These are phyloP conservation scores for Mariannaea sp. DNA, from an alignment of 2,329 filamentous ascomycete species.

Conservation along the genomic window DNA sequence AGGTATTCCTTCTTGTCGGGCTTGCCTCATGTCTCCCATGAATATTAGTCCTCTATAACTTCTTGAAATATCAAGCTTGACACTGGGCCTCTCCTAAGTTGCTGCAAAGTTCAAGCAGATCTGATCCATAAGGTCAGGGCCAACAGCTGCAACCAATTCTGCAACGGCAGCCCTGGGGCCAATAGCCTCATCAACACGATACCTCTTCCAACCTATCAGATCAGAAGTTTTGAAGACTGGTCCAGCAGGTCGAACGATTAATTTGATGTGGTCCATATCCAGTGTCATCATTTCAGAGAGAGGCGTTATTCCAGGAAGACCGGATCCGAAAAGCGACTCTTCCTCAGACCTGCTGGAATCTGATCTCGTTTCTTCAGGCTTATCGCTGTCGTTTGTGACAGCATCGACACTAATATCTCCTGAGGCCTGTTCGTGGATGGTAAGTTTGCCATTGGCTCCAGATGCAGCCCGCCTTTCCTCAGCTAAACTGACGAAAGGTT, in stretches of 20 bases:
- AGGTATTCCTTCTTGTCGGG: too few relatives aligned
- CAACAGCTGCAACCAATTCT: constrained; percentile 69
- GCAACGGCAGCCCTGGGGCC: constrained; percentile 67
- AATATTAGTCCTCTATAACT: too few relatives aligned
- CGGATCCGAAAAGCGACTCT: constrained; percentile 57
- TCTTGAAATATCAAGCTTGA: too few relatives aligned
- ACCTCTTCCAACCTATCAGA: constrained; percentile 63
- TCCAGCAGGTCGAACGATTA: constrained; percentile 51
- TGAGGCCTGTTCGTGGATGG: neutral
- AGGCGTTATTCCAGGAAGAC: constrained; percentile 70
- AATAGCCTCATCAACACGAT: constrained; percentile 53
- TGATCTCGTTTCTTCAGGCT: constrained; percentile 3
- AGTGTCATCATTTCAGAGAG: constrained; percentile 57
- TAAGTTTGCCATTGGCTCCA: neutral
- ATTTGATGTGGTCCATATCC: constrained; percentile 62
- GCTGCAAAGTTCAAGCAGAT: constrained; percentile 58
- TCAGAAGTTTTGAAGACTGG: constrained; percentile 53
- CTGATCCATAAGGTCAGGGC: constrained; percentile 59
- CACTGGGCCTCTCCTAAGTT: neutral
- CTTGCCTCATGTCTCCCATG: too few relatives aligned
- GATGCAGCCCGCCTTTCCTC: constrained; percentile 37
- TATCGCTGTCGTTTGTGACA: constrained; percentile 8
- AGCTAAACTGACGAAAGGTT: constrained; percentile 60
- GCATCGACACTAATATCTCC: neutral
- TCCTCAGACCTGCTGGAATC: constrained; percentile 19